These are phyloP conservation scores for Zizania latifolia DNA, from an alignment of 176 grass and related monocot genomes.

Conservation along the genomic window DNA sequence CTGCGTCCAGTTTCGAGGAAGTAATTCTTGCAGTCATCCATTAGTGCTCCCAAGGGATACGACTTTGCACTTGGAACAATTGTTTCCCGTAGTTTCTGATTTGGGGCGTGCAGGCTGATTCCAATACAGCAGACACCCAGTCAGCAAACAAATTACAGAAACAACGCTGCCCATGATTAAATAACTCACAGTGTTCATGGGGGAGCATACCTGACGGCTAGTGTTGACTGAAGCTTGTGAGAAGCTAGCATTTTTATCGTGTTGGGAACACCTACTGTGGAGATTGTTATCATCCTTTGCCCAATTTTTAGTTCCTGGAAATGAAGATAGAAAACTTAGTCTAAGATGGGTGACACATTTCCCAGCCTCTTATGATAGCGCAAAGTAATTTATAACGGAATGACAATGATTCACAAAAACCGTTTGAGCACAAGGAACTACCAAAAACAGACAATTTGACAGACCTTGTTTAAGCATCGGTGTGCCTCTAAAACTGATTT, in stretches of 20 bases:
- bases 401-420: not conserved
- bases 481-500: conserved; percentile 89
- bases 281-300: conserved; percentile 99
- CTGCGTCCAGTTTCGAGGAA: conserved; percentile 71
- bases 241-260: conserved; percentile 80
- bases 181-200: not conserved
- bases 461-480: conserved; percentile 75
- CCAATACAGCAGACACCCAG: not conserved
- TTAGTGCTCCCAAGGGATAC: conserved; percentile 74
- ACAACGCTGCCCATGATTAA: not conserved
- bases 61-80: conserved; percentile 91
- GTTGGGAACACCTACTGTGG: conserved; percentile 93
- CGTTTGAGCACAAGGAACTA: not conserved
- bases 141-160: not conserved
- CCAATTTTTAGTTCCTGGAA: conserved; percentile 83
- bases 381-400: not conserved
- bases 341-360: not conserved
- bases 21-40: conserved; percentile 84
- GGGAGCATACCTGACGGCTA: conserved; percentile 68
- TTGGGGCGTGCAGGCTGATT: conserved; percentile 78
- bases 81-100: conserved; percentile 76
- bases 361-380: not conserved
- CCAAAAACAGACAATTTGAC: not conserved
- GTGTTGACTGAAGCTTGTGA: conserved; percentile 89
- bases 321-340: not conserved